Evolutionary conservation across 2,329 filamentous ascomycete species (phyloP).

Genomic region (Fusarium zealandicum): DNA sequence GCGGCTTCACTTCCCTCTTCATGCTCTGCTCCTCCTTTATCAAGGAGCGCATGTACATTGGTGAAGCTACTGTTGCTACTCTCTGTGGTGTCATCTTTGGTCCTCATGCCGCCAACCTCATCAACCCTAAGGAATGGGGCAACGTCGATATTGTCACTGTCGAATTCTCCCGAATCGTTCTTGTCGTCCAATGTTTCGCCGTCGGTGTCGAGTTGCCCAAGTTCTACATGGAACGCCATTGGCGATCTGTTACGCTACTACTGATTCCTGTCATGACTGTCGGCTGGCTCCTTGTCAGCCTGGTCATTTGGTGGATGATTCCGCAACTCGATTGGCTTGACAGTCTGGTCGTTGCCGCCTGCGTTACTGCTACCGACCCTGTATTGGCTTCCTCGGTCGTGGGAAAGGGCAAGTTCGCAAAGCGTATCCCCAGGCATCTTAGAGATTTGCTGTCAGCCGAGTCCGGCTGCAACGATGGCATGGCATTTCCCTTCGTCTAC

Average conservation of each 20-base stretch:
- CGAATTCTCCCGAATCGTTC: constrained; percentile 87
- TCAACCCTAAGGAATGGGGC: constrained; percentile 79
- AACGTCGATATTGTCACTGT: constrained; percentile 86
- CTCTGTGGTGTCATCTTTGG: constrained; percentile 89
- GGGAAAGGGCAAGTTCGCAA: constrained; percentile 98
- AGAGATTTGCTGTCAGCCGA: constrained; percentile 94
- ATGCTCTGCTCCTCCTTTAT: constrained; percentile 98
- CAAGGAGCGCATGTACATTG: constrained; percentile 98
- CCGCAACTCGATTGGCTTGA: constrained; percentile 85
- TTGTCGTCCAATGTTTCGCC: constrained; percentile 92
- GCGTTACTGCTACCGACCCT: constrained; percentile 96
- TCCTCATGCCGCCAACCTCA: constrained; percentile 81
- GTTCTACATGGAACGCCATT: constrained; percentile 97
- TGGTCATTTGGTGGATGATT: constrained; percentile 94
- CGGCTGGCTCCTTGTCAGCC: constrained; percentile 90
- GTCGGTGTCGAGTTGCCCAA: constrained; percentile 90
- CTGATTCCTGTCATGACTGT: constrained; percentile 97
- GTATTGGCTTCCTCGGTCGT: constrained; percentile 97
- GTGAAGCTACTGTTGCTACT: constrained; percentile 94
- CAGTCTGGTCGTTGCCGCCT: constrained; percentile 85
- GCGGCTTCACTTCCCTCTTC: constrained; percentile 96
- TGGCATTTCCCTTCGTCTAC: constrained; percentile 99
- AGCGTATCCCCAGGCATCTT: constrained; percentile 96
- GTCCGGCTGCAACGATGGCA: constrained; percentile 98
- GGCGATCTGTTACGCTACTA: constrained; percentile 88